These are phyloP conservation scores for Melanopsichium pennsylvanicum DNA, from an alignment of 1,284 basidiomycete species.

Conservation along the genomic window DNA sequence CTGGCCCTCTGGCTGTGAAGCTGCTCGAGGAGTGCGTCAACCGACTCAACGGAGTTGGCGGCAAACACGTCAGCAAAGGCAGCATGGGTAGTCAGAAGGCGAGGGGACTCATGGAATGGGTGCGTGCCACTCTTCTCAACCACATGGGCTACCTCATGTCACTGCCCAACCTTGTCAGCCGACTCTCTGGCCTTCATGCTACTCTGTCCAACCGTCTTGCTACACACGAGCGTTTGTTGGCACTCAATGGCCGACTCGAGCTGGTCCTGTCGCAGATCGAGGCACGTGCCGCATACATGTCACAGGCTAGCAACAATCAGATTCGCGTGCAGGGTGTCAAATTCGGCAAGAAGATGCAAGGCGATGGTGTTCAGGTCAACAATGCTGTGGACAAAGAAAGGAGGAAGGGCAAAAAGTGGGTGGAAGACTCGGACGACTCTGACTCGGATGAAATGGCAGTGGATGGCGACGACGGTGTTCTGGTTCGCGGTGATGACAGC, in stretches of 20 bases:
- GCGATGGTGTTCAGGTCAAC: slow-evolving; percentile 13
- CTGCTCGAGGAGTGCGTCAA: slow-evolving; percentile 89
- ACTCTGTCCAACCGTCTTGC: slow-evolving; percentile 81
- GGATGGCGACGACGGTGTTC: slow-evolving; percentile 31
- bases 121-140: slow-evolving; percentile 82
- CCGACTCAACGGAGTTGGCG: slow-evolving; percentile 79
- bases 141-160: slow-evolving; percentile 95
- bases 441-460: slow-evolving; percentile 46
- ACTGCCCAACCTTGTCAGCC: slow-evolving; percentile 82
- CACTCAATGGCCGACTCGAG: slow-evolving; percentile 87
- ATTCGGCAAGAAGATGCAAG: slow-evolving; percentile 39
- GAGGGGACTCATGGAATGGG: slow-evolving; percentile 84
- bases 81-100: slow-evolving; percentile 51
- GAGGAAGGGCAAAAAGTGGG: slow-evolving; percentile 52
- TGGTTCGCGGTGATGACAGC: slow-evolving; percentile 36
- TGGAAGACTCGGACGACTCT: slow-evolving; percentile 50
- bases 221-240: slow-evolving; percentile 83
- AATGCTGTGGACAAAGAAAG: slow-evolving; percentile 19
- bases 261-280: slow-evolving; percentile 93
- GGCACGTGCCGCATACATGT: slow-evolving; percentile 69
- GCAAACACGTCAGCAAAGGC: slow-evolving; percentile 63
- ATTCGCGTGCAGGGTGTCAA: slow-evolving; percentile 54
- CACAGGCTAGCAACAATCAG: slow-evolving; percentile 41
- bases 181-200: slow-evolving; percentile 82
- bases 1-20: slow-evolving; percentile 86